These are phyloP conservation scores for Epichloe gansuensis DNA, from an alignment of 2,329 filamentous ascomycete species.

Conservation along the genomic window DNA sequence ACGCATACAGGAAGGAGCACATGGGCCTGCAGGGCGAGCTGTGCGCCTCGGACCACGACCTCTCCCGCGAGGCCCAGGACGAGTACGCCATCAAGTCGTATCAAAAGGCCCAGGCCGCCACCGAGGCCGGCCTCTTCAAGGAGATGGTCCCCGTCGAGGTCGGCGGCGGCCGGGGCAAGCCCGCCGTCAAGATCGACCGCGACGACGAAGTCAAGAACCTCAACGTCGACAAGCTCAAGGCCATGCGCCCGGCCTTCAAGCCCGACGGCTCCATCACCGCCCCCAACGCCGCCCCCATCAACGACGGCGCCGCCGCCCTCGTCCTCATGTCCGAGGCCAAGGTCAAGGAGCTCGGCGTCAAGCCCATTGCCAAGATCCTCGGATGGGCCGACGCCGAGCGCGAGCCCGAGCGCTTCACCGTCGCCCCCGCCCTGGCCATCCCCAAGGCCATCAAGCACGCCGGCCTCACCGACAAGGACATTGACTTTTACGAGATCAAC, in stretches of 20 bases:
- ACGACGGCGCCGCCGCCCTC: slow-evolving; percentile 84
- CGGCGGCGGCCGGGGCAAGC: slow-evolving; percentile 80
- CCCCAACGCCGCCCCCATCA: slow-evolving; percentile 90
- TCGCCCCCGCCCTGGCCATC: slow-evolving; percentile 82
- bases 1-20: slow-evolving; percentile 91
- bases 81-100: slow-evolving; percentile 93
- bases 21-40: slow-evolving; percentile 93
- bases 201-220: slow-evolving; percentile 97
- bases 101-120: slow-evolving; percentile 76
- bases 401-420: slow-evolving; percentile 89
- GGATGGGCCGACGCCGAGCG: slow-evolving; percentile 94
- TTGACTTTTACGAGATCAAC: slow-evolving; percentile 98
- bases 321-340: slow-evolving; percentile 91
- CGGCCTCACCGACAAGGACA: slow-evolving; percentile 58
- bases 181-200: slow-evolving; percentile 61
- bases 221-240: slow-evolving; percentile 68
- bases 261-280: slow-evolving; percentile 84
- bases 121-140: slow-evolving; percentile 67
- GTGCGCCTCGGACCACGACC: slow-evolving; percentile 70
- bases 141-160: slow-evolving; percentile 90
- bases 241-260: slow-evolving; percentile 74
- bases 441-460: slow-evolving; percentile 97
- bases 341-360: slow-evolving; percentile 81
- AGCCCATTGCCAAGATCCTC: slow-evolving; percentile 88
- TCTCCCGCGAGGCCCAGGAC: slow-evolving; percentile 79